phyloP scores from a whole-genome alignment of 164 flowering plant genomes.

The Protea cynaroides region DNA sequence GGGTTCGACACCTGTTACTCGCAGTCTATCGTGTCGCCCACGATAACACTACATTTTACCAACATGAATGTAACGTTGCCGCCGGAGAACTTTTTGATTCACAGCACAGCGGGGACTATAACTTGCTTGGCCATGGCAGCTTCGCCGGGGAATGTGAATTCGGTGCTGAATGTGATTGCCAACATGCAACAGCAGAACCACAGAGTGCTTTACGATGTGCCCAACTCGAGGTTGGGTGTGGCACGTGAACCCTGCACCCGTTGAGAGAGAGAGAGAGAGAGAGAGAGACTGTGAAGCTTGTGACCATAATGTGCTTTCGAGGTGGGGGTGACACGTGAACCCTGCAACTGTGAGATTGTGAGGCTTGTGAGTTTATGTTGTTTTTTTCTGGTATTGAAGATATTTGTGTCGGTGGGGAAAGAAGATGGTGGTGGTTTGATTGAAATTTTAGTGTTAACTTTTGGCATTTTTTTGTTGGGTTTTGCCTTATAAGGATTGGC shows the following conservation, averaged over 20 bases:
- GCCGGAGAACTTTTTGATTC: constrained; percentile 37
- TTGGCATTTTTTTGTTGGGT: no score
- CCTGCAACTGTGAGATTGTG: no score
- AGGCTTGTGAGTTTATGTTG: no score
- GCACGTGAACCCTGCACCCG: constrained; percentile 36
- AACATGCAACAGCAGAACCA: constrained; percentile 63
- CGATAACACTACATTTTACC: constrained; percentile 39
- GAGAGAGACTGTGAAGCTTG: no score
- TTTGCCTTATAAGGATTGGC: no score
- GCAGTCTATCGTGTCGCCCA: constrained; percentile 28
- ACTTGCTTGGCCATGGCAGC: constrained; percentile 51
- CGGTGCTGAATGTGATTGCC: constrained; percentile 52
- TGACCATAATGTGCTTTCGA: no score
- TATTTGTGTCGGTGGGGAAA: no score
- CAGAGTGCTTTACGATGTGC: constrained; percentile 38
- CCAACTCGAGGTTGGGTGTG: constrained; percentile 46
- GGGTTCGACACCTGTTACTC: constrained; percentile 60
- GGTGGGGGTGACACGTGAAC: no score
- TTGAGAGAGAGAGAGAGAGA: no score
- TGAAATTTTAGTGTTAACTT: no score
- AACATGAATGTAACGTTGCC: constrained; percentile 53
- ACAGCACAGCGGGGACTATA: constrained; percentile 35
- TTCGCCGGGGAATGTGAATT: constrained; percentile 40
- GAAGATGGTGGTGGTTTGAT: no score
- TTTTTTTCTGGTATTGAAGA: no score